Conservation (phyloP, 768 basidiomycete species). For the Strobilomyces echinocephalus region DNA sequence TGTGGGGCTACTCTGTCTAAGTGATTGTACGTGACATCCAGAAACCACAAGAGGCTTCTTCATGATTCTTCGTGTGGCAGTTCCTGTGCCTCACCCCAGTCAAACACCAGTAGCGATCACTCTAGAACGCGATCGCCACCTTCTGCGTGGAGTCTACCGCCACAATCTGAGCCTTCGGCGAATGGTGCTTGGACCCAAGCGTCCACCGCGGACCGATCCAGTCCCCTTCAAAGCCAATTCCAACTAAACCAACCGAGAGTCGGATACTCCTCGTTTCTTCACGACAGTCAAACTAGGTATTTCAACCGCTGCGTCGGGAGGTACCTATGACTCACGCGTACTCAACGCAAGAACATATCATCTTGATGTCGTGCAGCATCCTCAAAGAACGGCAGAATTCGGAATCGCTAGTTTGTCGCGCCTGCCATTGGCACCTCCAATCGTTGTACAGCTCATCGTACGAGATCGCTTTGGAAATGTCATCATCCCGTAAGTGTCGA, state of each 20-base stretch:
- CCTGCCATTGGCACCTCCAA: constrained; percentile 77
- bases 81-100: constrained; percentile 28
- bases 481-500: constrained; percentile 68
- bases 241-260: constrained; percentile 46
- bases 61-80: constrained; percentile 30
- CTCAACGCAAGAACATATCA: constrained; percentile 55
- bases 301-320: constrained; percentile 14
- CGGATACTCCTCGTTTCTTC: constrained; percentile 54
- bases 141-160: constrained; percentile 37
- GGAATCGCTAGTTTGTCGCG: constrained; percentile 69
- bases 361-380: constrained; percentile 83
- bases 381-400: constrained; percentile 77
- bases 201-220: constrained; percentile 28
- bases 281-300: constrained; percentile 52
- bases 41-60: constrained; percentile 31
- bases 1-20: constrained; percentile 11
- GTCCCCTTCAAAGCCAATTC: constrained; percentile 34
- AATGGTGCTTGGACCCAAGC: constrained; percentile 26
- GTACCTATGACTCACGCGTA: constrained; percentile 16
- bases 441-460: constrained; percentile 75
- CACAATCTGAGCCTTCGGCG: constrained; percentile 31
- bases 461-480: constrained; percentile 66
- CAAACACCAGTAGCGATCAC: constrained; percentile 39
- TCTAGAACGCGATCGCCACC: constrained; percentile 48
- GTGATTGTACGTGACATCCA: constrained; percentile 6